phyloP scores from a whole-genome alignment of 2,329 filamentous ascomycete species.

The Xylariaceae sp. region DNA sequence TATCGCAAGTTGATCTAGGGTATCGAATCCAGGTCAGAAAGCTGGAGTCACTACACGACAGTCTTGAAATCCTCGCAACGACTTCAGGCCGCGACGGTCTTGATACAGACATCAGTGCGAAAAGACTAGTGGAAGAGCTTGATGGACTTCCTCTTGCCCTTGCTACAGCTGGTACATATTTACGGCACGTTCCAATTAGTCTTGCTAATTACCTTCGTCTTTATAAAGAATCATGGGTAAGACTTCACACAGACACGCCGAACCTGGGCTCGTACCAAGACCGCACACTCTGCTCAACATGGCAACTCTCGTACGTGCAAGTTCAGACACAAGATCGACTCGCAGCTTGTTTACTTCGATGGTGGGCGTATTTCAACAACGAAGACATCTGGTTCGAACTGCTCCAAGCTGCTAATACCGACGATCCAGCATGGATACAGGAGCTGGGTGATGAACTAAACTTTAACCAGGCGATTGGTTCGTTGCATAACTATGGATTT shows the following conservation, averaged over 20 bases:
- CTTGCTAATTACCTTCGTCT: constrained; percentile 14
- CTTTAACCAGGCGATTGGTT: constrained; percentile 15
- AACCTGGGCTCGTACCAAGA: constrained; percentile 19
- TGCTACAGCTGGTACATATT: constrained; percentile 17
- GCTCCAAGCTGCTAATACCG: neutral
- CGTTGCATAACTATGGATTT: constrained; percentile 19
- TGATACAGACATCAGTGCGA: constrained; percentile 1
- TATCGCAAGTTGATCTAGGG: constrained; percentile 43
- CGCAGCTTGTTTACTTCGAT: constrained; percentile 19
- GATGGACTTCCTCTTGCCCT: constrained; percentile 25
- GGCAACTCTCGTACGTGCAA: constrained; percentile 17
- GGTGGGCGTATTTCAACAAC: constrained; percentile 20
- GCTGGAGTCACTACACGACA: constrained; percentile 31
- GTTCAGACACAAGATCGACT: constrained; percentile 14
- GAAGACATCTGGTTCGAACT: constrained; percentile 22
- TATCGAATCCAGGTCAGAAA: constrained; percentile 42
- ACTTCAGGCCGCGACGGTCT: neutral
- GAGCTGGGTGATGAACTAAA: constrained; percentile 16
- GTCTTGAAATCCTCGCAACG: constrained; percentile 3
- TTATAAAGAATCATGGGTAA: constrained; percentile 17
- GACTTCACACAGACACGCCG: constrained; percentile 11
- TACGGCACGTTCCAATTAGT: neutral
- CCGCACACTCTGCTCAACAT: constrained; percentile 23
- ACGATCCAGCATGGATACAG: constrained; percentile 8
- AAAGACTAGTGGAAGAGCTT: constrained; percentile 10